Evolutionary conservation across 2,329 filamentous ascomycete genomes (phyloP), one percentile per base, ranked within the genome.

Genomic region (Pyrenophora tritici-repentis): DNA sequence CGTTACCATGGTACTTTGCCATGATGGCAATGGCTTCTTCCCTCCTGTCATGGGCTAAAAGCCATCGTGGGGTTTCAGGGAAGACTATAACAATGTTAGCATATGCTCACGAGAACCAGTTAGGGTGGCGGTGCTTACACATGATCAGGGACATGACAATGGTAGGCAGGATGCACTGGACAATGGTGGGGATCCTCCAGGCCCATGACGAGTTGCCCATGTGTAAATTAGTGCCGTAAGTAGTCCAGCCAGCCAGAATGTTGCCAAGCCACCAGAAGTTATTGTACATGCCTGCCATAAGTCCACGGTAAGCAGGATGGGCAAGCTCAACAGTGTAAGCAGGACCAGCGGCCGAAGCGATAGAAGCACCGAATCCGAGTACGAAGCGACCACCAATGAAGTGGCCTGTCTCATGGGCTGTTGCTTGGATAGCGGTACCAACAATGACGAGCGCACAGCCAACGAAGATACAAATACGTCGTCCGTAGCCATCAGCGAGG

Each of bases 301-400:
- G 78, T 26, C 83, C 84, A 56, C 85, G 78, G 63, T 83, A 84
- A 3, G 79, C 79, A 1, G 85, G 84, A 59, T 86, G 84, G 2
- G 82, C 79, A 32, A 86, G 71, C 63, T 87, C 84, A 41, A 84
- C 80, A 8, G 79, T 79, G 56, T 84, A 85, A n/a, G 81, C 78
- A 3, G 83, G 83, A 1, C 78, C 81, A 2, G 81, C 81, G 10
- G 80, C 78, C n/a, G 79, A 78, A 2, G 81, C 81, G 46, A 86
- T 81, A 1, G 78, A 77, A 26, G 80, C 81, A 33, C 84, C 83
- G 36, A 75, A 73, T 2, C 73, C 73, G 33, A 75, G 68, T 3
- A 75, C n/a, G 53, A 75, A 75, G 14, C 73, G 61, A 12, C 73
- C 73, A 10, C 59, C 81, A 58, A 85, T 81, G 69, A 86, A 85